Percentiles rank a stretch among this genome's conserved stretches.
phyloP scores from a whole-genome alignment of 805 yeast species.

The Yarrowia sp. region DNA sequence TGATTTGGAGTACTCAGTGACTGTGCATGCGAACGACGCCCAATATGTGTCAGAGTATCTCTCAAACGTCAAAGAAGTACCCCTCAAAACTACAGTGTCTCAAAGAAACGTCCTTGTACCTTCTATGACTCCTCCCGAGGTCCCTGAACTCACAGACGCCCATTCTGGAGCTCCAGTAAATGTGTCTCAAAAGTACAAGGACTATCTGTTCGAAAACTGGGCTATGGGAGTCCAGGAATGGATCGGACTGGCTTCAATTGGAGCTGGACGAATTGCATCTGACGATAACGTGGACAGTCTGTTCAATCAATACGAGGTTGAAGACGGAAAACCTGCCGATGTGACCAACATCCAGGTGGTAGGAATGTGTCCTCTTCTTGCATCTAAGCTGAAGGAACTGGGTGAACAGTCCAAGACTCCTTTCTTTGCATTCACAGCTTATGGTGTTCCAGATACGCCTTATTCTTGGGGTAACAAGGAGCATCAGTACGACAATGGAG shows the following conservation, averaged over 20 bases:
- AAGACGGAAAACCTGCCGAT: conserved; percentile 7
- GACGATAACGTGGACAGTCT: conserved; percentile 41
- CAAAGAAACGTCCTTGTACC: conserved; percentile 10
- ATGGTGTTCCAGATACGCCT: conserved; percentile 44
- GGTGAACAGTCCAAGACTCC: conserved; percentile 32
- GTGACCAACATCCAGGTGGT: conserved; percentile 10
- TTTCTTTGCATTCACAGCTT: conserved; percentile 40
- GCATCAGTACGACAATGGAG: conserved; percentile 42
- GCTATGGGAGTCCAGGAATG: conserved; percentile 42
- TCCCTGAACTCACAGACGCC: conserved; percentile 24
- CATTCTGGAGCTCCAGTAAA: conserved; percentile 10
- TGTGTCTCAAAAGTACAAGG: conserved; percentile 9
- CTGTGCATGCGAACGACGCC: neutral
- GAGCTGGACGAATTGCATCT: conserved; percentile 40
- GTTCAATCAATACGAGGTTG: conserved; percentile 41
- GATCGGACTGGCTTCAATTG: conserved; percentile 42
- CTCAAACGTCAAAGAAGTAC: neutral
- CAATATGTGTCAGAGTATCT: neutral
- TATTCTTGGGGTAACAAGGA: conserved; percentile 43
- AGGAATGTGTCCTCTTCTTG: conserved; percentile 12
- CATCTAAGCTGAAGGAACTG: conserved; percentile 13
- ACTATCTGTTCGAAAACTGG: conserved; percentile 42
- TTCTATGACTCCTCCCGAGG: conserved; percentile 3
- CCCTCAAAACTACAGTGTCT: neutral
- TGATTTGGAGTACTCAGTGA: neutral